phyloP scores from a whole-genome alignment of 352 stramenopile genomes.

The Phytophthora rubi region DNA sequence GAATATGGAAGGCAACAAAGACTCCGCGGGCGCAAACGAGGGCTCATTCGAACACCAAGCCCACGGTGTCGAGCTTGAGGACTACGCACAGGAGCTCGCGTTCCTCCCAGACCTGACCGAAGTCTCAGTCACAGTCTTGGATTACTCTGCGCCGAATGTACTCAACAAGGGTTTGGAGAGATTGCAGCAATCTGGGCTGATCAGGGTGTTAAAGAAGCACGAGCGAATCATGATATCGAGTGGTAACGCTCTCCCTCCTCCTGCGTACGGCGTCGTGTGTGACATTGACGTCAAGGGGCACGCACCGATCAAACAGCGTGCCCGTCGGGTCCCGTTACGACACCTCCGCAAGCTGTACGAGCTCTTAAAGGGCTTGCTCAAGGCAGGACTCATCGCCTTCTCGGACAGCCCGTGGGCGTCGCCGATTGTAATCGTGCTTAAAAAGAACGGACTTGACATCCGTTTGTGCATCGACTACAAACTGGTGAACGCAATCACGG shows the following conservation, averaged over 20 bases:
- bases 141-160: neutral
- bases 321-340: neutral
- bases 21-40: neutral
- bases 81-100: neutral
- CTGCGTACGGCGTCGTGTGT: constrained; percentile 8
- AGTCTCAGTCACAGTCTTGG: neutral
- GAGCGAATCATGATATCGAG: constrained; percentile 8
- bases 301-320: constrained; percentile 4
- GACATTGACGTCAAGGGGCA: constrained; percentile 6
- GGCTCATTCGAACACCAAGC: neutral
- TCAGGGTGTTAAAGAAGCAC: neutral
- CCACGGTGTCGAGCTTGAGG: neutral
- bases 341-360: constrained; percentile 12
- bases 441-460: constrained; percentile 4
- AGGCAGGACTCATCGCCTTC: neutral
- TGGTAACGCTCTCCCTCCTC: constrained; percentile 5
- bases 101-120: neutral
- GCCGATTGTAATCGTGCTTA: constrained; percentile 6
- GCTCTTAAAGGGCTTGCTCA: constrained; percentile 5
- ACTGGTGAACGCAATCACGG: neutral
- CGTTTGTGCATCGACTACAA: neutral
- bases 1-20: neutral
- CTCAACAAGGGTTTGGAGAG: neutral
- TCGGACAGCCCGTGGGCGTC: constrained; percentile 10
- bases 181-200: neutral